Evolutionary conservation across 305 asterid species (phyloP), one percentile per base, ranked within the genome.

Genomic region (Fraxinus xanthoxyloides): DNA sequence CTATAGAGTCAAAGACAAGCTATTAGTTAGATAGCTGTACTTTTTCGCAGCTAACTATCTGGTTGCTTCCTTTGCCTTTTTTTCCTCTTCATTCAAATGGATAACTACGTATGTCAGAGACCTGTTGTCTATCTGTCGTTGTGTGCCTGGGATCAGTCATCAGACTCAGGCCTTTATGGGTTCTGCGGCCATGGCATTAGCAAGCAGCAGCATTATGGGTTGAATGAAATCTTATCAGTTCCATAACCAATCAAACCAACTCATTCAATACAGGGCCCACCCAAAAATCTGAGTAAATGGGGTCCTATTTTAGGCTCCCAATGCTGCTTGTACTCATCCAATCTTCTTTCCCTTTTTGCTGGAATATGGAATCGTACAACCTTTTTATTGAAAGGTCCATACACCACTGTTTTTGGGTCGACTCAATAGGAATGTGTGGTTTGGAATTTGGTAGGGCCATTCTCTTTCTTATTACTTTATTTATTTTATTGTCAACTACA

Each of bases 201-300:
- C 40, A 35, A 35, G 40, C 40, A 35, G 40, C 1, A 5, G 24
- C 40, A 73, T 72, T 24, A 56, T 81, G 80, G 80, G 35, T 59
- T 54, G 2, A 40, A 32, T 12, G 7, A 56, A 81, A 81, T 73
- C 76, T 84, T 63, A 61, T 74, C 85, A 61, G 75, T 72, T 77
- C 69, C 85, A 73, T 77, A 81, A 77, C 87, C 85, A 81, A 81
- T 84, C 85, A 84, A 74, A 75, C 2, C 21, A 12, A 2, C 17
- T 75, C 76, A 80, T 40, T 76, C 78, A 76, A 81, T 81, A 78
- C 31, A 28, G 63, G 73, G n/a, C 76, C 76, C 35, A 21, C 6
- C 69, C 63, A 30, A 24, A 63, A 46, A 46, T 46, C 6, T 15
- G 19, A 46, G 19, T 3, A 46, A 3, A 17, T 51, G 23, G 23